These are phyloP conservation scores for Aspergillus ellipticus DNA, from an alignment of 495 filamentous ascomycete genomes.

Conservation along the genomic window DNA sequence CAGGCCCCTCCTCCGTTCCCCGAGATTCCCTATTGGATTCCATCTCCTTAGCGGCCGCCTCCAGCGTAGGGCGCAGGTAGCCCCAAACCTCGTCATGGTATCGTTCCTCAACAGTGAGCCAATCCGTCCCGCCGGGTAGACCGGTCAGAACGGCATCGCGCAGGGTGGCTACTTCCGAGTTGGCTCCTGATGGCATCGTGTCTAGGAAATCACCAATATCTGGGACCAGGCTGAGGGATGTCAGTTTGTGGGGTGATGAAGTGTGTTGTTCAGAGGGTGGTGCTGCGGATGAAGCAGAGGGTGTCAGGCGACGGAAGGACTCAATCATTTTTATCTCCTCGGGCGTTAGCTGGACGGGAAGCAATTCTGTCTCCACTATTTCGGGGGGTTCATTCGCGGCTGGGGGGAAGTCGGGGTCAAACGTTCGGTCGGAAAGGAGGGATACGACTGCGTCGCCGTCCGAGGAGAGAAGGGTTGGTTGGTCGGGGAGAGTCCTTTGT, in stretches of 20 bases:
- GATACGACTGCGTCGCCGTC: constrained; percentile 45
- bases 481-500: constrained; percentile 1
- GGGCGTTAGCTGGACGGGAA: constrained; percentile 21
- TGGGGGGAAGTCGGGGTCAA: constrained; percentile 45
- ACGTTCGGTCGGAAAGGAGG: constrained; percentile 50
- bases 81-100: constrained; percentile 83
- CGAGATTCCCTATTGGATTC: constrained; percentile 42
- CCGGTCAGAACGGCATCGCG: constrained; percentile 29
- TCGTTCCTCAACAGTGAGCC: constrained; percentile 59
- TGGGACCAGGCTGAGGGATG: constrained; percentile 36
- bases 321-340: constrained; percentile 34
- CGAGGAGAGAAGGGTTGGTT: constrained; percentile 1
- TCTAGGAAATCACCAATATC: constrained; percentile 39
- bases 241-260: constrained; percentile 15
- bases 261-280: not conserved
- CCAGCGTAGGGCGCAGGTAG: constrained; percentile 57
- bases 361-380: constrained; percentile 26
- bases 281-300: constrained; percentile 1
- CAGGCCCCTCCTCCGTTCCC: constrained; percentile 35
- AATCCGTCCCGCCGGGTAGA: constrained; percentile 42
- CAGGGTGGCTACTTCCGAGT: constrained; percentile 15
- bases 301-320: constrained; percentile 27
- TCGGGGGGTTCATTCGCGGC: constrained; percentile 38
- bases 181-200: constrained; percentile 9
- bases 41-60: constrained; percentile 60